Percentiles rank a stretch among this genome's conserved stretches.
Evolutionary conservation across 129 eudicot species (phyloP).

Genomic region (Daucus carota): DH1_v3.0 NC_030385.2:37455501-37456000

Average conservation of each 20-base stretch:
- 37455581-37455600: constrained; percentile 79
- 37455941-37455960: background rate
- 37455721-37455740: background rate
- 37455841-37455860: constrained; percentile 95
- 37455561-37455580: constrained; percentile 80
- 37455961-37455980: background rate
- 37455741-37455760: background rate
- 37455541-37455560: constrained; percentile 77
- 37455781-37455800: constrained; percentile 93
- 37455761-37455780: constrained; percentile 32
- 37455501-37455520: constrained; percentile 54
- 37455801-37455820: constrained; percentile 79
- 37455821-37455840: constrained; percentile 93
- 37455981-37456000: background rate
- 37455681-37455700: background rate
- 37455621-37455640: constrained; percentile 22
- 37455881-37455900: background rate
- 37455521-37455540: constrained; percentile 77
- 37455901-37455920: background rate
- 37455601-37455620: constrained; percentile 88
- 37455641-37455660: background rate
- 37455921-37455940: background rate
- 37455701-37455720: background rate
- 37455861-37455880: background rate
- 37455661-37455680: background rate